Evolutionary conservation across 108 stramenopile genomes (phyloP).

Genomic region (Cylindrotheca closterium): DNA sequence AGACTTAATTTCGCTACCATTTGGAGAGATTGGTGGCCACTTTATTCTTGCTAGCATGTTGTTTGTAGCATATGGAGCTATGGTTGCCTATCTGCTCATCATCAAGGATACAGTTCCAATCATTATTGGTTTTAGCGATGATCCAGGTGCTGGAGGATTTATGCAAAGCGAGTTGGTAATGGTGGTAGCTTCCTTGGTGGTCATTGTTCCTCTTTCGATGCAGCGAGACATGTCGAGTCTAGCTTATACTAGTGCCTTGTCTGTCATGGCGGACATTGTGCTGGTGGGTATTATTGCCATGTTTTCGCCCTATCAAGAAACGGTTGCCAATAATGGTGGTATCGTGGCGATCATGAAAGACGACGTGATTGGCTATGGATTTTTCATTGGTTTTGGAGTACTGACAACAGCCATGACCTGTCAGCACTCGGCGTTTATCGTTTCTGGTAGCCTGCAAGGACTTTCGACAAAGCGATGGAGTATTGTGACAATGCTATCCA

Average conservation of each 20-base stretch:
- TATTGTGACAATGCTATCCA: slow-evolving; percentile 53
- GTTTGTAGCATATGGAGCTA: slow-evolving; percentile 80
- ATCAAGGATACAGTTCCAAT: slow-evolving; percentile 83
- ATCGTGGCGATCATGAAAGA: slow-evolving; percentile 49
- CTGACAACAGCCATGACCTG: slow-evolving; percentile 81
- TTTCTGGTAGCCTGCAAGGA: slow-evolving; percentile 54
- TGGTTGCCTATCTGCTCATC: slow-evolving; percentile 84
- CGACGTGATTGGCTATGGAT: slow-evolving; percentile 48
- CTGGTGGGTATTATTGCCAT: slow-evolving; percentile 64
- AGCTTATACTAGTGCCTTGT: slow-evolving; percentile 55
- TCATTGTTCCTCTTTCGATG: slow-evolving; percentile 73
- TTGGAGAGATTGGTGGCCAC: slow-evolving; percentile 43
- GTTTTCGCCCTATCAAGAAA: slow-evolving; percentile 55
- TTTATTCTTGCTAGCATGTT: slow-evolving; percentile 77
- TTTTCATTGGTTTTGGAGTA: slow-evolving; percentile 86
- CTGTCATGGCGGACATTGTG: slow-evolving; percentile 66
- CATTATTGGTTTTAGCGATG: slow-evolving; percentile 55
- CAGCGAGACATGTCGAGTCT: slow-evolving; percentile 78
- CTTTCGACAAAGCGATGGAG: slow-evolving; percentile 59
- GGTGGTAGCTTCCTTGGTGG: slow-evolving; percentile 38
- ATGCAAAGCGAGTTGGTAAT: slow-evolving; percentile 56
- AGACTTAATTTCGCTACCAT: slow-evolving; percentile 63
- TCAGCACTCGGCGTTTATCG: slow-evolving; percentile 86
- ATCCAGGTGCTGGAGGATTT: slow-evolving; percentile 30
- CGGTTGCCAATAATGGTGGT: slow-evolving; percentile 61